Evolutionary conservation across 2,329 filamentous ascomycete species (phyloP), one percentile per base, ranked within the genome.

Genomic region (Colletotrichum spinosum): DNA sequence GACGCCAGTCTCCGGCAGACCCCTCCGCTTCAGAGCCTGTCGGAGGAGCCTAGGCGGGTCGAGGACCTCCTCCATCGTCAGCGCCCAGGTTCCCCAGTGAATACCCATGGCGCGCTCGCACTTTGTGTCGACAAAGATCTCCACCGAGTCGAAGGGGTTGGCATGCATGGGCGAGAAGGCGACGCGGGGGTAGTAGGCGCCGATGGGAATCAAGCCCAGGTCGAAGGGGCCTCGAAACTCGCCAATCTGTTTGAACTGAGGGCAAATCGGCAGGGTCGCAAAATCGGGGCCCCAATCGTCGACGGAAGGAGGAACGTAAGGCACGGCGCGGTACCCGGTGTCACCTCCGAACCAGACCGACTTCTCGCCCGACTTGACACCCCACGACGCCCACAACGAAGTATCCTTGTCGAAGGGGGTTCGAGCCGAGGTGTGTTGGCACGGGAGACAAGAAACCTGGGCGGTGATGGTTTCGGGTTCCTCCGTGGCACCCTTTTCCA

Each of bases 381-480:
- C 90, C 94, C 94, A 98, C 10, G 91, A 94, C 49, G 90, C 89
- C 95, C 95, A 98, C 6, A 98, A 86, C 0, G 94, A 97, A 46
- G 84, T 85, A 67, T 88, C 86, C 68, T 87, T 88, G 78, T 97
- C 93, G 67, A 90, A 89, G 0, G 84, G 78, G 0, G 83, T 85
- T 45, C 94, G 84, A 6, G 89, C 90, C 1, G 89, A 92, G 4
- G 88, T 89, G 78, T 97, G 95, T 78, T 98, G 95, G 74, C 90
- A 92, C 0, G 94, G 95, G 8, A 97, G 84, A 70, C 92, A 97
- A 6, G 88, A 89, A 51, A 98, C 86, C 6, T 83, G 87, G 2
- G 92, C 93, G 5, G 81, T 84, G 68, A 97, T 93, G 48, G 84
- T 81, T 48, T 77, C 72, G n/a, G 72, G 70, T 4, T 68, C 69